Evolutionary conservation across 2,329 filamentous ascomycete genomes (phyloP).

Genomic region (Microascus cirrosus): DNA sequence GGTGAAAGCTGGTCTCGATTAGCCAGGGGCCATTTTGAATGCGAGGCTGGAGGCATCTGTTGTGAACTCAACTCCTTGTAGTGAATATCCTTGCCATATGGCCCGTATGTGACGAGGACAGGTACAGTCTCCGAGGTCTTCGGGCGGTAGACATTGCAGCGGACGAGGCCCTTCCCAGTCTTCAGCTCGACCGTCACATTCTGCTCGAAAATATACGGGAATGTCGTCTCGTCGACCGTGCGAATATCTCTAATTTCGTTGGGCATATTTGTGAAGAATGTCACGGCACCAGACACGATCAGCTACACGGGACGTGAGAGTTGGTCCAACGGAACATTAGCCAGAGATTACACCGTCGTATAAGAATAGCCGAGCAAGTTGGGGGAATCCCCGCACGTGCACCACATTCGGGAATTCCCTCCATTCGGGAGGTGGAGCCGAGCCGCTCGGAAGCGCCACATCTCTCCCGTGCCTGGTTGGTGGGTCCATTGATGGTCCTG

Average conservation of each 20-base stretch:
- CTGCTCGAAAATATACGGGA: conserved; percentile 28
- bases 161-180: conserved; percentile 16
- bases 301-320: too few species aligned
- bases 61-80: conserved; percentile 37
- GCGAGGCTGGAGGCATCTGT: not conserved
- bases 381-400: not conserved
- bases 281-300: not conserved
- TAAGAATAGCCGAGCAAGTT: not conserved
- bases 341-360: not conserved
- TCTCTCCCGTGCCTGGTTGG: not conserved
- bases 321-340: not conserved
- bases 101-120: conserved; percentile 59
- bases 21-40: not conserved
- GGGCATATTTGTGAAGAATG: conserved; percentile 12
- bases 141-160: conserved; percentile 26
- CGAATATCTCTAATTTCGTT: conserved; percentile 17
- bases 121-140: conserved; percentile 25
- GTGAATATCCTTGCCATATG: conserved; percentile 62
- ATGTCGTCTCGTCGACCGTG: conserved; percentile 16
- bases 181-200: conserved; percentile 21
- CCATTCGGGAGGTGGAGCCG: not conserved
- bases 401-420: not conserved
- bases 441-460: not conserved
- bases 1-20: conserved; percentile 19
- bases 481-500: not conserved